These are phyloP conservation scores for Scleroderma citrinum DNA, from an alignment of 768 basidiomycete genomes.

Conservation along the genomic window DNA sequence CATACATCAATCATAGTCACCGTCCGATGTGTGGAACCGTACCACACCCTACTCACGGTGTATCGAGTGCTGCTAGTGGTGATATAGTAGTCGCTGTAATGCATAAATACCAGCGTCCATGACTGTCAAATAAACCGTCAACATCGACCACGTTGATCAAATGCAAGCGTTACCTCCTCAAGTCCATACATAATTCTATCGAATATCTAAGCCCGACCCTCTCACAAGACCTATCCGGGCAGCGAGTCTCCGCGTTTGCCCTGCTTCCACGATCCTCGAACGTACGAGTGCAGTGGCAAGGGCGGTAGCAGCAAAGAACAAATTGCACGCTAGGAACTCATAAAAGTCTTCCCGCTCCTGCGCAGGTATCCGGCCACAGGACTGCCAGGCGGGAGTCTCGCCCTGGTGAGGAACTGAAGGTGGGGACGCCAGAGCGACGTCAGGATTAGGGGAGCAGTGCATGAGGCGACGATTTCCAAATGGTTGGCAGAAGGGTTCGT, in stretches of 20 bases:
- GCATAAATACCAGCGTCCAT: no score
- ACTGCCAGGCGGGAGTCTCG: conserved; percentile 83
- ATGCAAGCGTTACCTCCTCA: background rate
- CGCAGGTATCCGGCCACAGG: conserved; percentile 80
- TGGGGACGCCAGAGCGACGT: no score
- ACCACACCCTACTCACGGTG: no score
- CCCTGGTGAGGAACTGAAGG: conserved; percentile 26
- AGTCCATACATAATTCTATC: conserved; percentile 4
- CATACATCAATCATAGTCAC: no score
- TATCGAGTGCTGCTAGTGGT: no score
- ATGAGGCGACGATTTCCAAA: conserved; percentile 89
- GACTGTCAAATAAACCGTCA: background rate
- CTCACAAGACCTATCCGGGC: conserved; percentile 76
- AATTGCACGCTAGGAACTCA: conserved; percentile 85
- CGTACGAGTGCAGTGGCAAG: conserved; percentile 63
- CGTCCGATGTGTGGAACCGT: no score
- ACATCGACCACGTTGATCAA: background rate
- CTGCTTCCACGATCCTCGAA: conserved; percentile 58
- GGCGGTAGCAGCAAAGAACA: conserved; percentile 62
- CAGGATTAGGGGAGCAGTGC: conserved; percentile 54
- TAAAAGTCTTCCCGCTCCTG: conserved; percentile 83
- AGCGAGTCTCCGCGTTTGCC: conserved; percentile 78
- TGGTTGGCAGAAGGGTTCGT: conserved; percentile 91
- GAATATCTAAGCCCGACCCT: conserved; percentile 15
- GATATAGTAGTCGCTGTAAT: no score